Percentiles rank a stretch among this genome's conserved stretches.
phyloP scores from a whole-genome alignment of 441 rosid species.

The Brassica hybrid region DNA sequence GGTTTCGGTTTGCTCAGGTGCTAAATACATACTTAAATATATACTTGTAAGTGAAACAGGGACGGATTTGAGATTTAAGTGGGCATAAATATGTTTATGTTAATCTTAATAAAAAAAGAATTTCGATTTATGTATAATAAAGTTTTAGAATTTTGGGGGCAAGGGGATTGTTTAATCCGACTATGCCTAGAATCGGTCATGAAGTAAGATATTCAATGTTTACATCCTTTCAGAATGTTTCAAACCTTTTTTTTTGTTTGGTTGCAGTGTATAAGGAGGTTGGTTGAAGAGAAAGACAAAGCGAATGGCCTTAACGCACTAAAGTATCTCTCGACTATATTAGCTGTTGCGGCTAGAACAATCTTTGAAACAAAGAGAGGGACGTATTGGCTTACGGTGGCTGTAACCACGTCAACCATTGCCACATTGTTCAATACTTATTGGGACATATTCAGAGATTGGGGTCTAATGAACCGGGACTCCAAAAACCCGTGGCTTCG shows the following conservation, averaged over 20 bases:
- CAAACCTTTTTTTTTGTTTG: not conserved
- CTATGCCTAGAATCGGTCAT: no score
- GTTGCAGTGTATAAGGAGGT: conserved; percentile 65
- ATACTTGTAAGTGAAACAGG: no score
- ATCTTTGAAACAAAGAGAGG: conserved; percentile 45
- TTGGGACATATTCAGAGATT: conserved; percentile 79
- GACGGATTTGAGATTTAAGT: no score
- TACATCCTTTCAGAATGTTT: not conserved
- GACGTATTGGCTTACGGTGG: conserved; percentile 50
- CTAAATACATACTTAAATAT: not conserved
- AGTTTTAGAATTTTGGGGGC: no score
- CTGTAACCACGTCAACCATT: conserved; percentile 56
- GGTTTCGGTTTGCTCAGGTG: conserved; percentile 87
- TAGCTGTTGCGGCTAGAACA: conserved; percentile 65
- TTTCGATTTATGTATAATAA: no score
- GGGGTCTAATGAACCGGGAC: conserved; percentile 72
- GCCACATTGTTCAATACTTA: conserved; percentile 62
- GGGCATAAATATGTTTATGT: no score
- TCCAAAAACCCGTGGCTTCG: conserved; percentile 82
- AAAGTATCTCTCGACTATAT: conserved; percentile 64
- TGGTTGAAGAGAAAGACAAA: conserved; percentile 57
- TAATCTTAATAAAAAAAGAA: no score
- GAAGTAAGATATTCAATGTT: not conserved
- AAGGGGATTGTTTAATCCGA: no score
- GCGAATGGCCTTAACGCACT: conserved; percentile 52